These are phyloP conservation scores for Leishmania aethiopica DNA, from an alignment of 208 protist genomes.

Conservation along the genomic window DNA sequence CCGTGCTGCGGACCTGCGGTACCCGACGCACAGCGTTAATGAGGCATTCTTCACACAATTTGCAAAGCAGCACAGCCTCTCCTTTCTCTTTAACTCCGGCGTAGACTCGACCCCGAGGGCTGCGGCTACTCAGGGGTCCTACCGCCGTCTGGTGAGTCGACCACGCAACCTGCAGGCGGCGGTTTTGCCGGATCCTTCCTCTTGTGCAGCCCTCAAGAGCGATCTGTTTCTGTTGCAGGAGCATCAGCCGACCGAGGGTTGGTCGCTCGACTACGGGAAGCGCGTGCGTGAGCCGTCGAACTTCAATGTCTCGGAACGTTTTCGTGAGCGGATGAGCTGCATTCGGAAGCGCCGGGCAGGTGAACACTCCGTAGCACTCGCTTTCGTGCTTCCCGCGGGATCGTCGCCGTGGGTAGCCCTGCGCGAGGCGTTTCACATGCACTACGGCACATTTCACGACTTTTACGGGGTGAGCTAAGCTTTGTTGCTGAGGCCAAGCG, in stretches of 20 bases:
- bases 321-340: slow-evolving; percentile 62
- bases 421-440: slow-evolving; percentile 67
- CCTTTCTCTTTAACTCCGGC: slow-evolving; percentile 39
- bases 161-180: slow-evolving; percentile 51
- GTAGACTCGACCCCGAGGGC: not conserved
- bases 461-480: slow-evolving; percentile 40
- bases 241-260: slow-evolving; percentile 37
- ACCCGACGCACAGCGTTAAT: slow-evolving; percentile 31
- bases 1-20: not conserved
- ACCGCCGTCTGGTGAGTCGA: slow-evolving; percentile 57
- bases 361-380: slow-evolving; percentile 53
- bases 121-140: slow-evolving; percentile 7
- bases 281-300: slow-evolving; percentile 76
- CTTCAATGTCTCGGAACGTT: slow-evolving; percentile 83
- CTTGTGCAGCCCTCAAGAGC: slow-evolving; percentile 69
- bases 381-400: slow-evolving; percentile 49
- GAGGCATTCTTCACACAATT: slow-evolving; percentile 35
- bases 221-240: slow-evolving; percentile 82
- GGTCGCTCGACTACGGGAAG: slow-evolving; percentile 44
- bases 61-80: slow-evolving; percentile 38
- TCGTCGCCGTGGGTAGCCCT: slow-evolving; percentile 67
- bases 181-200: slow-evolving; percentile 69
- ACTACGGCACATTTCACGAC: slow-evolving; percentile 68
- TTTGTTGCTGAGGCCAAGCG: not conserved
- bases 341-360: slow-evolving; percentile 9